Conservation (phyloP, 2,329 filamentous ascomycete genomes). For the Microthyrium microscopicum region DNA sequence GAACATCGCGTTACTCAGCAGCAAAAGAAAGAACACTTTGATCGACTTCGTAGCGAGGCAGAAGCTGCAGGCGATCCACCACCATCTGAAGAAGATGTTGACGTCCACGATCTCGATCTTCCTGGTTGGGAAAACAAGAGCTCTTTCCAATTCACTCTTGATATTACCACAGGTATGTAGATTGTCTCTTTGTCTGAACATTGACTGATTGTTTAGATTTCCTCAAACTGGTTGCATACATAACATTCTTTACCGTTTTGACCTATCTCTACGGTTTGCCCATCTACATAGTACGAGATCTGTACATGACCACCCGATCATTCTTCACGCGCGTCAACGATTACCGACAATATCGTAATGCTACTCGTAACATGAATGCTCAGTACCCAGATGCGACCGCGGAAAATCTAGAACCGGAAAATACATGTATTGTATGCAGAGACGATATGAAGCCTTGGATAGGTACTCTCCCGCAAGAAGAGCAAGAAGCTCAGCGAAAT, state of each 20-base stretch:
- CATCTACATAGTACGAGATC: conserved; percentile 89
- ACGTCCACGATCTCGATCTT: conserved; percentile 89
- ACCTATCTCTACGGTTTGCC: conserved; percentile 88
- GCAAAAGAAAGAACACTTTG: conserved; percentile 56
- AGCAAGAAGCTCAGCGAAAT: conserved; percentile 13
- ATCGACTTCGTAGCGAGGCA: conserved; percentile 36
- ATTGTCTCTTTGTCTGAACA: not conserved
- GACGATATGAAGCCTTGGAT: conserved; percentile 85
- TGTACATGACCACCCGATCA: conserved; percentile 84
- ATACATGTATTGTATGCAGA: conserved; percentile 93
- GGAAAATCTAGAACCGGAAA: conserved; percentile 70
- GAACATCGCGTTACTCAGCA: conserved; percentile 60
- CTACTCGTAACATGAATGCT: conserved; percentile 83
- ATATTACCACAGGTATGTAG: conserved; percentile 58
- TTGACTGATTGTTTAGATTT: conserved; percentile 45
- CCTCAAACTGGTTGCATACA: conserved; percentile 75
- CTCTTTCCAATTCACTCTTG: conserved; percentile 76
- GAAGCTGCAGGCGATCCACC: conserved; percentile 28
- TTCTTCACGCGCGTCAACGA: conserved; percentile 83
- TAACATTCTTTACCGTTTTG: conserved; percentile 84
- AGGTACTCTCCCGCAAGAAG: conserved; percentile 27
- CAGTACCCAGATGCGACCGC: conserved; percentile 77
- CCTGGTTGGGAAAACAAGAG: conserved; percentile 95
- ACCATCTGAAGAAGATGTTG: conserved; percentile 56
- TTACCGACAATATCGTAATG: conserved; percentile 76